Base-by-base conservation (phyloP, 164 flowering plant species). In the Taxillus chinensis region DNA sequence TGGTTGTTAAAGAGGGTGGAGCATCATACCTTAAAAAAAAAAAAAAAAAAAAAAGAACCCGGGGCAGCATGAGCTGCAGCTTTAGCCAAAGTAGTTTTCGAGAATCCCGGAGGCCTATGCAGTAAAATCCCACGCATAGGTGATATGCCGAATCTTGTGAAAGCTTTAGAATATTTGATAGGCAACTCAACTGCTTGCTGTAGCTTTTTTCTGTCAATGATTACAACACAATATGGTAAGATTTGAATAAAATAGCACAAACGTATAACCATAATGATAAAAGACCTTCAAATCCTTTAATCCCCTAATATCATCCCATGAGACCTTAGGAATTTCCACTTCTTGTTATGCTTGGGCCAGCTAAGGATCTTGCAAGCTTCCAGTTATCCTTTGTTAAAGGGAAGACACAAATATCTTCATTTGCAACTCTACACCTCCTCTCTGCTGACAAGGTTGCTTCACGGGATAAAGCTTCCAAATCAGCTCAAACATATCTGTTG, bases 61-160 rank as follows among this genome's bases (percentile, higher is more conserved):
- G 82, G 90, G 52, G 99, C 85, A 59, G 96, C 97, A 86, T 83
- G 81, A 62, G 96, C 97, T 37, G 95, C 95, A 68, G 99, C 99
- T 78, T 87, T 91, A 43, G 87, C 97, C 64, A 91, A 93, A 48
- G 95, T 91, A 57, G 99, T 95, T 79, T 95, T 95, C 51, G 96
- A 91, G 84, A 97, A 95, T 40, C 99, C 99, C 39, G 97, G 99
- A 59, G 99, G 99, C 56, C 97, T 97, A 80, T 95, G 93, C 56
- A 95, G 79, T 71, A 95, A 97, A 67, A 91, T 76, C 48, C 97
- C 97, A 58, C 89, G 91, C 16, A 79, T 55, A 55, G 96, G 93
- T 40, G 87, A 76, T 78, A 89, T 72, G 7, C 96, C 96, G 62
- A 91, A 62, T 77, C 90, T 84, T 52, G 79, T 52, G 79, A 87